A percentile compares a stretch with the other conserved stretches of the same genome.
Evolutionary conservation across 2,329 filamentous ascomycete species (phyloP).

Genomic region (Calonectria pseudoreteaudii): DNA sequence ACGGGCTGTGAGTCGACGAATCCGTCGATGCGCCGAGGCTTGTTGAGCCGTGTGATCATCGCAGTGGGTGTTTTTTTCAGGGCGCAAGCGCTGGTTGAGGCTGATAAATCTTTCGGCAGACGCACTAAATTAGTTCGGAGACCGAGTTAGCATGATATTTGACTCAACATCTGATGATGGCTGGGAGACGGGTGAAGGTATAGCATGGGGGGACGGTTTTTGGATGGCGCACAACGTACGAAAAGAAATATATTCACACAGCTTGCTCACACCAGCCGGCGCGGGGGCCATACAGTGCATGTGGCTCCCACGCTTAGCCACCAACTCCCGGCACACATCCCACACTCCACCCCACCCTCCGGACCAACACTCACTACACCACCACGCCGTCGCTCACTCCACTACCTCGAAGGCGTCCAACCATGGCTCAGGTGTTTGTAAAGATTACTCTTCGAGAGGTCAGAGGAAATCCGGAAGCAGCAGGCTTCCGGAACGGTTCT

Average conservation of each 20-base stretch:
- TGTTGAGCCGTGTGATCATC: constrained; percentile 19
- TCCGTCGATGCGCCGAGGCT: background rate
- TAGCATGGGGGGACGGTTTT: constrained; percentile 20
- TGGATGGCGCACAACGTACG: constrained; percentile 17
- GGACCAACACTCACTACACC: constrained; percentile 28
- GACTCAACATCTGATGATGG: constrained; percentile 18
- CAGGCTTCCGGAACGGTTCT: constrained; percentile 42
- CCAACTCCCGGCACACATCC: constrained; percentile 13
- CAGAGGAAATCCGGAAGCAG: constrained; percentile 40
- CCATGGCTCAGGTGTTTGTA: constrained; percentile 46
- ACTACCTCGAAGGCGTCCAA: constrained; percentile 41
- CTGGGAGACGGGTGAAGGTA: constrained; percentile 1
- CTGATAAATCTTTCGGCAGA: background rate
- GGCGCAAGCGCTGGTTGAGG: background rate
- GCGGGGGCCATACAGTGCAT: background rate
- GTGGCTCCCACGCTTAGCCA: background rate
- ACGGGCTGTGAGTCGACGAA: background rate
- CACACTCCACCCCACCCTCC: constrained; percentile 23
- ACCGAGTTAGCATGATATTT: constrained; percentile 5
- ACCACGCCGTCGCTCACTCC: constrained; percentile 32
- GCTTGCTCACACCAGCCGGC: accelerated
- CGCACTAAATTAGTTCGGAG: background rate
- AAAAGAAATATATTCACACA: background rate
- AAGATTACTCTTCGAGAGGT: constrained; percentile 41
- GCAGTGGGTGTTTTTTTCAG: background rate